Conservation (phyloP, 441 rosid species). For the Populus hybrid region DNA sequence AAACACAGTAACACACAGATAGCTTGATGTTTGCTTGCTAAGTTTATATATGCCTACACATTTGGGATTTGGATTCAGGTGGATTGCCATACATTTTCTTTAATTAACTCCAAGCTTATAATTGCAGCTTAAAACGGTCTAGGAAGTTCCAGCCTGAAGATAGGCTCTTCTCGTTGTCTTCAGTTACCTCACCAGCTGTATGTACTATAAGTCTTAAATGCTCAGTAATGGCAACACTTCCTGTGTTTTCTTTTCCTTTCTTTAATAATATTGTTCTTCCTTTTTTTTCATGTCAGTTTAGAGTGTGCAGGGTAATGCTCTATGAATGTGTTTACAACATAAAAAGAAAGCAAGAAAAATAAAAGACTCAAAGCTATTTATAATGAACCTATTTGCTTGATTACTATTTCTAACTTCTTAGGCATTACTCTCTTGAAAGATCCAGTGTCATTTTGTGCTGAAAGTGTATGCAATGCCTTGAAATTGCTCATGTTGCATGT, state of each 20-base stretch:
- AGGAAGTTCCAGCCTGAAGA: slow-evolving; percentile 97
- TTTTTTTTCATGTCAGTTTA: neutral
- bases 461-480: neutral
- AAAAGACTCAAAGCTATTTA: neutral
- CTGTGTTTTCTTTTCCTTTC: neutral
- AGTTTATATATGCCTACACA: neutral
- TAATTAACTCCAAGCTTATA: slow-evolving; percentile 10
- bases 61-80: neutral
- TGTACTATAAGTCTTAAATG: slow-evolving; percentile 27
- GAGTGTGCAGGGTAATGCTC: neutral
- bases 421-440: neutral
- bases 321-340: neutral
- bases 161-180: slow-evolving; percentile 90
- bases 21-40: neutral
- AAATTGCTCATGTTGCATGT: neutral
- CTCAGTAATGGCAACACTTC: slow-evolving; percentile 1
- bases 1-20: neutral
- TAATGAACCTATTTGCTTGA: neutral
- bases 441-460: neutral
- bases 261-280: neutral
- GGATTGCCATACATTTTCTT: neutral
- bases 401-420: neutral
- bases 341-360: neutral
- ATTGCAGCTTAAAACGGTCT: slow-evolving; percentile 83
- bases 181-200: slow-evolving; percentile 91